Percentiles rank a stretch among this genome's conserved stretches.
Conservation (phyloP, 768 basidiomycete species). For the Leccinum sublutescens region DNA sequence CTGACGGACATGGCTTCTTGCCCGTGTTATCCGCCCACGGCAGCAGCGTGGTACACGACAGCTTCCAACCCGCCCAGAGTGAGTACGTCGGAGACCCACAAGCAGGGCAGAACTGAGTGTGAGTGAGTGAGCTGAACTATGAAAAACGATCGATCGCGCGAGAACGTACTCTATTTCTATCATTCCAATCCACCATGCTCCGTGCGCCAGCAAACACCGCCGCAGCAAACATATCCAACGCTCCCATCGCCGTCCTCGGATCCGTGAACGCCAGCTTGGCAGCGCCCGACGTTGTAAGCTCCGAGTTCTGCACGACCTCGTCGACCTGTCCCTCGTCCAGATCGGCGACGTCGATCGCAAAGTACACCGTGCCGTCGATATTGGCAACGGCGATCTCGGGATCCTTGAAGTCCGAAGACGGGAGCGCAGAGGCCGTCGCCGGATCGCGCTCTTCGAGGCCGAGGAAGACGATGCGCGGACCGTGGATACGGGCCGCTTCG, state of each 20-base stretch:
- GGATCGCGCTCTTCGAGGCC: constrained; percentile 65
- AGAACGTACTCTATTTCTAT: constrained; percentile 68
- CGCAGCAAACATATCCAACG: constrained; percentile 62
- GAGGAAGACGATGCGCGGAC: constrained; percentile 70
- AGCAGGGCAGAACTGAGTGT: constrained; percentile 77
- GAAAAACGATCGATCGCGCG: neutral
- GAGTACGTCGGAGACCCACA: constrained; percentile 83
- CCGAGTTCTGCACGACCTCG: constrained; percentile 38
- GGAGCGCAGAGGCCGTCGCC: constrained; percentile 47
- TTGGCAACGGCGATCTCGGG: constrained; percentile 54
- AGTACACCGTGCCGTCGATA: constrained; percentile 81
- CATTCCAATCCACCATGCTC: constrained; percentile 92
- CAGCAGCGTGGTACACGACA: constrained; percentile 70
- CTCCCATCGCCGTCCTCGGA: constrained; percentile 54
- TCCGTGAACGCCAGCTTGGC: constrained; percentile 58
- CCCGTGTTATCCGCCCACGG: constrained; percentile 70
- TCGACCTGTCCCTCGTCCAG: constrained; percentile 45
- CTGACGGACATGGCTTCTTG: constrained; percentile 67
- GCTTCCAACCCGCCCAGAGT: constrained; percentile 96
- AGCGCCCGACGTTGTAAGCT: constrained; percentile 37
- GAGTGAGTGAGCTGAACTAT: neutral
- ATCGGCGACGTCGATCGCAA: constrained; percentile 72
- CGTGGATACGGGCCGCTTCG: constrained; percentile 60
- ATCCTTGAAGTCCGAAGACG: constrained; percentile 63
- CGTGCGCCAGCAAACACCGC: constrained; percentile 76